These are phyloP conservation scores for Calonectria hawksworthii DNA, from an alignment of 2,329 filamentous ascomycete genomes.

Conservation along the genomic window DNA sequence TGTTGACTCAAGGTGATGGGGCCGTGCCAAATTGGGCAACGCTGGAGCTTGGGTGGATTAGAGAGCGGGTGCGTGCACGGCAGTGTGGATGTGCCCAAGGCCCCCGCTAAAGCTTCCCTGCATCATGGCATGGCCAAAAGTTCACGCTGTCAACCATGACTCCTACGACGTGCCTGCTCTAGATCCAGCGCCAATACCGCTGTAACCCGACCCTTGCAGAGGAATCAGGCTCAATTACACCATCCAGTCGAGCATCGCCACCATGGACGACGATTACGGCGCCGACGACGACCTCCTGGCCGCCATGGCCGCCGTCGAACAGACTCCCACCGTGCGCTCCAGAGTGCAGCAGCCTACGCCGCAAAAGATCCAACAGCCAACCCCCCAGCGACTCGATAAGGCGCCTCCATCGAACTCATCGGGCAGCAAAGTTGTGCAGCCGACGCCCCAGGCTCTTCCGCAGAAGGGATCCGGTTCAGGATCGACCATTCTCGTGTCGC, in stretches of 20 bases:
- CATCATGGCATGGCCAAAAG: constrained; percentile 9
- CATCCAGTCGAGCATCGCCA: neutral
- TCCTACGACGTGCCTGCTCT: neutral
- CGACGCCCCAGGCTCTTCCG: constrained; percentile 87
- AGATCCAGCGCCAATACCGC: neutral
- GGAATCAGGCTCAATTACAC: neutral
- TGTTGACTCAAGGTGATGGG: constrained; percentile 3
- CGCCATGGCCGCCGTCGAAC: constrained; percentile 66
- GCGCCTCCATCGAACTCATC: constrained; percentile 58
- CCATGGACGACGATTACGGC: constrained; percentile 69
- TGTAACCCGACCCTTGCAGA: neutral
- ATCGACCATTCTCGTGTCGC: constrained; percentile 89
- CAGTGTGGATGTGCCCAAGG: neutral
- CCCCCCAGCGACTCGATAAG: constrained; percentile 69
- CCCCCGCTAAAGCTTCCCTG: constrained; percentile 9
- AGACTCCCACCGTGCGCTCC: constrained; percentile 42
- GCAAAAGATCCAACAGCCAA: constrained; percentile 62
- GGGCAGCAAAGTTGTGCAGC: constrained; percentile 79
- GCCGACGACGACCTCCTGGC: constrained; percentile 69
- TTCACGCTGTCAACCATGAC: constrained; percentile 12
- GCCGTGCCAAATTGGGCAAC: neutral
- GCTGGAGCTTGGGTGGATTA: neutral
- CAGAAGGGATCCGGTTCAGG: constrained; percentile 66
- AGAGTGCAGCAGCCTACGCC: constrained; percentile 57
- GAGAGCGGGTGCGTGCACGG: neutral